A percentile compares a stretch with the other conserved stretches of the same genome.
Conservation (phyloP, 2,329 filamentous ascomycete species). For the Exophiala sideris region DNA sequence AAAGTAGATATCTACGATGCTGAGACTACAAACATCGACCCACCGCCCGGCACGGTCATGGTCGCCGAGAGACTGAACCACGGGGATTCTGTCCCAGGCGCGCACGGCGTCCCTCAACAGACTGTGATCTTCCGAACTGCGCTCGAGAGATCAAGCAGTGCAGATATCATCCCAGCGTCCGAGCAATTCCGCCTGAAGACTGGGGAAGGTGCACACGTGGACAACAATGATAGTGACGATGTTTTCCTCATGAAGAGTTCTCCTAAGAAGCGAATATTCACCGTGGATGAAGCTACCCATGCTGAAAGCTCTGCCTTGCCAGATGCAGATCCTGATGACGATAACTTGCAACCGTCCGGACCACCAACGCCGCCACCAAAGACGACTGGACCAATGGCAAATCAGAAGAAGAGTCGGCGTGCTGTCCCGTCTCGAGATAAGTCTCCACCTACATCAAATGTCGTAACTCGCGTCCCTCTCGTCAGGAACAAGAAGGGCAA, state of each 20-base stretch:
- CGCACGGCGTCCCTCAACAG: slow-evolving; percentile 38
- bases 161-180: slow-evolving; percentile 17
- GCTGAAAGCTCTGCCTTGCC: slow-evolving; percentile 8
- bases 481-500: slow-evolving; percentile 19
- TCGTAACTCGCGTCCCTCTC: slow-evolving; percentile 16
- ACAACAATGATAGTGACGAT: slow-evolving; percentile 24
- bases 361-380: slow-evolving; percentile 13
- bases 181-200: slow-evolving; percentile 21
- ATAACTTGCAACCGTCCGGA: slow-evolving; percentile 8
- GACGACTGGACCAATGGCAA: slow-evolving; percentile 19
- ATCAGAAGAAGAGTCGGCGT: slow-evolving; percentile 29
- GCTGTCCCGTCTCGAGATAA: slow-evolving; percentile 15
- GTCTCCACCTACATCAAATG: slow-evolving; percentile 9
- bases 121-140: slow-evolving; percentile 46
- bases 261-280: slow-evolving; percentile 17
- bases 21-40: slow-evolving; percentile 40
- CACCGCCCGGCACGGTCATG: slow-evolving; percentile 46
- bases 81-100: slow-evolving; percentile 45
- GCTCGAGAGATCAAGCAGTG: slow-evolving; percentile 32
- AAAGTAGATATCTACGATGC: slow-evolving; percentile 47
- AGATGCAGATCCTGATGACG: slow-evolving; percentile 9
- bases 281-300: slow-evolving; percentile 20
- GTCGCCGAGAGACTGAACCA: slow-evolving; percentile 48
- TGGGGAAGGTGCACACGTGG: slow-evolving; percentile 26
- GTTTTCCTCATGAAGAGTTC: slow-evolving; percentile 18